Evolutionary conservation across 441 rosid genomes (phyloP).

Genomic region (Jatropha multifida): DNA sequence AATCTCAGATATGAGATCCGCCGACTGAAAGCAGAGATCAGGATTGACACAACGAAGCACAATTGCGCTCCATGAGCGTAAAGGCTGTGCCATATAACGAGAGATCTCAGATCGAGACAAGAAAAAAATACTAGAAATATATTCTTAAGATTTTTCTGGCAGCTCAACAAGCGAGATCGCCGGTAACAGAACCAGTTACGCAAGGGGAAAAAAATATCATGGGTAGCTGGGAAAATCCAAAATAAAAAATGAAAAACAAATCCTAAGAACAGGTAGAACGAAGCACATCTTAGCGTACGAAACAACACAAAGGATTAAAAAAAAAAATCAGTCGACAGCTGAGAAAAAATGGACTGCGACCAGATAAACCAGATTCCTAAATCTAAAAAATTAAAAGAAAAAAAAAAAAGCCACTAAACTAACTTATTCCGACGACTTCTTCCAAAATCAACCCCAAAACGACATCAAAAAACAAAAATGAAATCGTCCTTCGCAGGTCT

Average conservation of each 20-base stretch:
- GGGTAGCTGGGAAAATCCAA: background rate
- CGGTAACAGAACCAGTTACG: background rate
- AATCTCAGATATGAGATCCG: background rate
- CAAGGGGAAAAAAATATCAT: background rate
- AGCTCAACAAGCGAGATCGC: slow-evolving; percentile 10
- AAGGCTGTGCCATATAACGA: background rate
- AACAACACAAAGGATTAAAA: background rate
- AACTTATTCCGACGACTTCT: background rate
- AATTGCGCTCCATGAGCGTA: background rate
- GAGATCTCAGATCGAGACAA: slow-evolving; percentile 18
- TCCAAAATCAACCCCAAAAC: background rate
- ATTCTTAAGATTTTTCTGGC: background rate
- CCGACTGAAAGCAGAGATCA: background rate
- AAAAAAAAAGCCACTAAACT: background rate
- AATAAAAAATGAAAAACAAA: background rate
- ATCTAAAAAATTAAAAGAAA: background rate
- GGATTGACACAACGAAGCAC: background rate
- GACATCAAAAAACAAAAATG: background rate
- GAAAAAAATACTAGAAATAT: background rate
- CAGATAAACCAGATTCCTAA: background rate
- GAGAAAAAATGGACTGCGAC: background rate
- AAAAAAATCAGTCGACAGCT: background rate
- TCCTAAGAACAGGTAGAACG: background rate
- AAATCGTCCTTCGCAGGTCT: background rate
- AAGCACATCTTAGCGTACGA: background rate